A percentile compares a stretch with the other conserved stretches of the same genome.
Evolutionary conservation across 2,329 filamentous ascomycete genomes (phyloP).

Genomic region (Teratosphaeria pseudoeucalypti): DNA sequence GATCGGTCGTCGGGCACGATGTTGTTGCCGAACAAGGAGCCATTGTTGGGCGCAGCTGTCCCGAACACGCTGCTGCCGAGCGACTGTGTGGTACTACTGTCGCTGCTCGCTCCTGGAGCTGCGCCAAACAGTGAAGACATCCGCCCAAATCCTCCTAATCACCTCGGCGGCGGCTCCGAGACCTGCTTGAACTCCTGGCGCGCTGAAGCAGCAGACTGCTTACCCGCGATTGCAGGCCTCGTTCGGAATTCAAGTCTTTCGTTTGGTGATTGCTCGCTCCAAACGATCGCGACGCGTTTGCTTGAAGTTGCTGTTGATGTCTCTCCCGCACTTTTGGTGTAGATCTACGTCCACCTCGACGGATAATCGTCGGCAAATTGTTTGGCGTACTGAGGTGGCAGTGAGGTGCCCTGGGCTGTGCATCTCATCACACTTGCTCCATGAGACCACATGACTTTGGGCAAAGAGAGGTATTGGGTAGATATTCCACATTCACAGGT

Average conservation of each 20-base stretch:
- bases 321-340: not conserved
- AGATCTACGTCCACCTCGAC: not conserved
- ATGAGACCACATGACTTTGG: too few species aligned
- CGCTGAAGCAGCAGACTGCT: not conserved
- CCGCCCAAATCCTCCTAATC: not conserved
- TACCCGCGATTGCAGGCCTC: not conserved
- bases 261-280: not conserved
- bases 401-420: not conserved
- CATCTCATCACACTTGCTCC: not conserved
- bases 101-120: not conserved
- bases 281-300: not conserved
- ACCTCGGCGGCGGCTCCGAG: not conserved
- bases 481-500: not conserved
- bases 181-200: not conserved
- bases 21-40: constrained; percentile 1
- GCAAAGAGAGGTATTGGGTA: too few species aligned
- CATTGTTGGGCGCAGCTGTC: constrained; percentile 1
- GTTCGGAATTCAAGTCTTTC: not conserved
- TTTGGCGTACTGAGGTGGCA: not conserved
- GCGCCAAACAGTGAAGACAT: not conserved
- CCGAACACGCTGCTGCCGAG: constrained; percentile 4
- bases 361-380: not conserved
- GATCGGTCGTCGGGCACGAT: not conserved
- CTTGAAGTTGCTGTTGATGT: not conserved
- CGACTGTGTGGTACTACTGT: not conserved